Conservation (phyloP, 495 filamentous ascomycete species). For the Filosporella fistucella region DNA sequence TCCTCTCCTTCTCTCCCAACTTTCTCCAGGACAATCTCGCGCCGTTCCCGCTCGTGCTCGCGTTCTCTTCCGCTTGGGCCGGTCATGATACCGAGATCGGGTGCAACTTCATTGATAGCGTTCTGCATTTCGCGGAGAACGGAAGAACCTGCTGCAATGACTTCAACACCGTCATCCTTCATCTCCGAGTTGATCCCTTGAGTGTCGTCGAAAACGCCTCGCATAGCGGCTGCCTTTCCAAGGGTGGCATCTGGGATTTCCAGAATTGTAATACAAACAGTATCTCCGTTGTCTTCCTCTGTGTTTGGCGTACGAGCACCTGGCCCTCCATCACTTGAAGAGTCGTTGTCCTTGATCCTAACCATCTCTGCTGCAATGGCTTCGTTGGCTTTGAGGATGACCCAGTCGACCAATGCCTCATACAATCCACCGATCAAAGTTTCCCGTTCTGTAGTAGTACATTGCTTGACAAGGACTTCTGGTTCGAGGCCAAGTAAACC, state of each 20-base stretch:
- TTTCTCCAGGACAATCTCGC: slow-evolving; percentile 81
- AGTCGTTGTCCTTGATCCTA: slow-evolving; percentile 51
- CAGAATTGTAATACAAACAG: slow-evolving; percentile 81
- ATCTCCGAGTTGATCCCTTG: slow-evolving; percentile 95
- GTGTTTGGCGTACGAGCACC: slow-evolving; percentile 55
- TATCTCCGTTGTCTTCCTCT: slow-evolving; percentile 69
- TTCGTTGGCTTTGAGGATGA: slow-evolving; percentile 84
- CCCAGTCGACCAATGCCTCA: slow-evolving; percentile 93
- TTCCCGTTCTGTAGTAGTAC: slow-evolving; percentile 76
- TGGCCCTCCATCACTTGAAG: slow-evolving; percentile 47
- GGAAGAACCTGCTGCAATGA: slow-evolving; percentile 64
- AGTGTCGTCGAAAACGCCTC: slow-evolving; percentile 85
- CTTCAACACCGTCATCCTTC: slow-evolving; percentile 85
- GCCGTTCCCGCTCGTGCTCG: slow-evolving; percentile 73
- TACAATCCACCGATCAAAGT: slow-evolving; percentile 82
- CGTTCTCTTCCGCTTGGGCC: slow-evolving; percentile 63
- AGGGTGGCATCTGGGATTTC: slow-evolving; percentile 78
- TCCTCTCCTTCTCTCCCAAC: slow-evolving; percentile 74
- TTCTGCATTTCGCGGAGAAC: slow-evolving; percentile 80
- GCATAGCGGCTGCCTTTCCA: slow-evolving; percentile 79
- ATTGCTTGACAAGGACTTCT: slow-evolving; percentile 73
- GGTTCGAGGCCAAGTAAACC: slow-evolving; percentile 83
- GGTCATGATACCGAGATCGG: slow-evolving; percentile 73
- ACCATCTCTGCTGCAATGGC: slow-evolving; percentile 74
- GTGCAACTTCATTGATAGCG: slow-evolving; percentile 71